Evolutionary conservation across 768 basidiomycete species (phyloP).

Genomic region (Boletus subcaerulescens): DNA sequence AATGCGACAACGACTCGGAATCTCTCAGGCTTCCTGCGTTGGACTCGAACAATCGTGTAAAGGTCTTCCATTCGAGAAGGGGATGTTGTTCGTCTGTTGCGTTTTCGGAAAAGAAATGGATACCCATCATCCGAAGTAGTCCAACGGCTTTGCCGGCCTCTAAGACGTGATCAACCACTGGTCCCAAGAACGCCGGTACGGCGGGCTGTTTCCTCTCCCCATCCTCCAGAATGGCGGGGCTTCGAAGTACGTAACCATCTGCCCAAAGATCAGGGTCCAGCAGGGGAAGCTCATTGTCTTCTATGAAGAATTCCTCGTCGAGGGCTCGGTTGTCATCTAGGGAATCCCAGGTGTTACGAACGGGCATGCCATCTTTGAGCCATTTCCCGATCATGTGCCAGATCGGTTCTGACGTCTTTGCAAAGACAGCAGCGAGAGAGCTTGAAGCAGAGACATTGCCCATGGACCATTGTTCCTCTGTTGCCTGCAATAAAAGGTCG

Average conservation of each 20-base stretch:
- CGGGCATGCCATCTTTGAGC: conserved; percentile 71
- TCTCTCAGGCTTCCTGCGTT: conserved; percentile 42
- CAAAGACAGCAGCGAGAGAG: conserved; percentile 62
- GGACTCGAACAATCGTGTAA: conserved; percentile 39
- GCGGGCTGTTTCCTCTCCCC: conserved; percentile 24
- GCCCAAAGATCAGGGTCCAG: conserved; percentile 78
- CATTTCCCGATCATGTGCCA: conserved; percentile 74
- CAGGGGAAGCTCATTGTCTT: conserved; percentile 61
- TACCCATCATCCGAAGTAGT: conserved; percentile 57
- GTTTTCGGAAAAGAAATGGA: conserved; percentile 16
- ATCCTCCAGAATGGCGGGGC: conserved; percentile 31
- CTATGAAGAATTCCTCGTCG: conserved; percentile 81
- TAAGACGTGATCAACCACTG: conserved; percentile 56
- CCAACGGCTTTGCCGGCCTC: conserved; percentile 76
- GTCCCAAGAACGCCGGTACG: conserved; percentile 61
- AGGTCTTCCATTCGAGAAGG: conserved; percentile 40
- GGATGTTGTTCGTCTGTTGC: conserved; percentile 24
- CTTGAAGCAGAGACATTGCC: conserved; percentile 52
- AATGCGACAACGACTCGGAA: conserved; percentile 55
- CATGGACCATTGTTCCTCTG: conserved; percentile 58
- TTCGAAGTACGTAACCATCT: conserved; percentile 62
- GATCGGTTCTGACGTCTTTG: conserved; percentile 60
- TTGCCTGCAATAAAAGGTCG: conserved; percentile 55
- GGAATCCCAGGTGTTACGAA: conserved; percentile 34
- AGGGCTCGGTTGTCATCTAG: conserved; percentile 29